Base-by-base conservation (phyloP, 208 protist species). In the Lotmaria passim region DNA sequence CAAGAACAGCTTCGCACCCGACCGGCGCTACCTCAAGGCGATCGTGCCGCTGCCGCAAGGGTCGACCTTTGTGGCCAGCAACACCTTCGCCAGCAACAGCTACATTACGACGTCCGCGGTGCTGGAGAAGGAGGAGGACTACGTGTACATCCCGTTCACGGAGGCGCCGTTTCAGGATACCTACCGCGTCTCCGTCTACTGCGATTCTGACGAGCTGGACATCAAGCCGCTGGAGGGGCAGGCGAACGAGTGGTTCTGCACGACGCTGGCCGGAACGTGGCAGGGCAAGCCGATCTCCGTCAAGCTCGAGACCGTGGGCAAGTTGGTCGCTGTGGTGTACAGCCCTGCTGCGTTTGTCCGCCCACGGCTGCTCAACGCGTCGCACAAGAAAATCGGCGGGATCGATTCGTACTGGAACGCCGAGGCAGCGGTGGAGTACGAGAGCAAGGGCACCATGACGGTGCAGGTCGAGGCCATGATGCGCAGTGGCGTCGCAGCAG, bases 61-160 rank as follows among this genome's bases (percentile, higher is more conserved):
- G 33, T 93, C 86, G 19, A 91, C 90, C 31, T 97, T 95, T 59
- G 86, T 89, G 43, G 86, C 87, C 19, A 94, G 88, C 79, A 97
- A 97, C 78, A 83, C 64, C 48, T 95, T 92, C 69, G 76, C 90
- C 41, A 94, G 85, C 72, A 92, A 90, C 68, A 89, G 86, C 76
- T 95, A 94, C 69, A 93, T 97, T 79, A 94, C 87, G 7, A 94
- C 90, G 21, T 85, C 84, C 21, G 88, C 85, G 17, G 74, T 38
- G 30, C 78, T 97, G 17, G 67, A 85, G 34, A 78, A 75, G 39
- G 84, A 81, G n/a, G 78, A 71, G 56, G 66, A 79, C 30, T 97
- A 95, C 75, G 85, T 90, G 23, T 97, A 91, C 66, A 90, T 97
- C 59, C 92, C 92, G 48, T 95, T 97, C 77, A 95, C 92, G 33